These are phyloP conservation scores for Ustilago vetiveriae DNA, from an alignment of 1,284 basidiomycete species.

Conservation along the genomic window DNA sequence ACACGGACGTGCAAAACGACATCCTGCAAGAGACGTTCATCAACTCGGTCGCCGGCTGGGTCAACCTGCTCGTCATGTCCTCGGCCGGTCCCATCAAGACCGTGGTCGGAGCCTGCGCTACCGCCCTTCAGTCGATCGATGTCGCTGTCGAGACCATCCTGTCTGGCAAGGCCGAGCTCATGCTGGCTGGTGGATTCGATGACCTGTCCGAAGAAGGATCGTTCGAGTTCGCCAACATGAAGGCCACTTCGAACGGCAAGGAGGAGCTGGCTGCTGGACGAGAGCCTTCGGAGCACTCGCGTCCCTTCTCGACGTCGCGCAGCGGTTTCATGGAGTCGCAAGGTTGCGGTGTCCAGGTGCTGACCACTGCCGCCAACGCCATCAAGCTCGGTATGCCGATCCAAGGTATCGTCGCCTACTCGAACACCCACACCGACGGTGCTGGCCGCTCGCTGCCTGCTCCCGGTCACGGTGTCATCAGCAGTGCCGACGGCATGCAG, in stretches of 20 bases:
- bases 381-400: conserved; percentile 92
- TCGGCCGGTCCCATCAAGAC: conserved; percentile 89
- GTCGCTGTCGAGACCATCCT: conserved; percentile 96
- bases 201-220: conserved; percentile 97
- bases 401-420: conserved; percentile 91
- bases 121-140: conserved; percentile 94
- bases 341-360: conserved; percentile 93
- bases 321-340: conserved; percentile 81
- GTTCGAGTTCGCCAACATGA: conserved; percentile 96
- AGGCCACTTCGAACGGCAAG: conserved; percentile 95
- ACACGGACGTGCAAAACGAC: conserved; percentile 97
- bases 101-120: conserved; percentile 97
- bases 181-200: conserved; percentile 98
- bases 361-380: conserved; percentile 96
- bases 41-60: conserved; percentile 78
- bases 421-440: conserved; percentile 92
- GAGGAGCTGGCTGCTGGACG: conserved; percentile 98
- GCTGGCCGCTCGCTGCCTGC: conserved; percentile 88
- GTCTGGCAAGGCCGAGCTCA: conserved; percentile 96
- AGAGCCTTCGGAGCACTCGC: conserved; percentile 96
- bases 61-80: conserved; percentile 79
- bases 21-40: conserved; percentile 89
- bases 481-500: conserved; percentile 75
- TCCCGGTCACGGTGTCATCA: conserved; percentile 63
- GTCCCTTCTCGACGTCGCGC: conserved; percentile 93